phyloP scores from a whole-genome alignment of 352 stramenopile genomes.

The Halophytophthora polymorphica region DNA sequence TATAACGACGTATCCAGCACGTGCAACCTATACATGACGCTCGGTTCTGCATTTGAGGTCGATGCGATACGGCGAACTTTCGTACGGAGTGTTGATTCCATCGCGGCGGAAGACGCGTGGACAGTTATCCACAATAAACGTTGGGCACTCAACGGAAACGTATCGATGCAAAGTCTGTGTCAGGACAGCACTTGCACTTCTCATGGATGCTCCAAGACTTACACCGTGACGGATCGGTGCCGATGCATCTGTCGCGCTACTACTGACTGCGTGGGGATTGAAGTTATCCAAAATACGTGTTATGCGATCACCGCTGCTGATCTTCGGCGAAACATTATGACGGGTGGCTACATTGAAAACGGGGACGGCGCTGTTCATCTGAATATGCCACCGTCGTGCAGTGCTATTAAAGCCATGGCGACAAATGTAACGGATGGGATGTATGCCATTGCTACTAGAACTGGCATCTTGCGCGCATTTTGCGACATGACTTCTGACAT shows the following conservation, averaged over 20 bases:
- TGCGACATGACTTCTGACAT: conserved; percentile 56
- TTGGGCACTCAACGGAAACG: conserved; percentile 31
- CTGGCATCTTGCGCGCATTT: conserved; percentile 36
- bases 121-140: conserved; percentile 31
- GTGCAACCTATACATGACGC: conserved; percentile 48
- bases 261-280: conserved; percentile 39
- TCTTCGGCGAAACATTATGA: conserved; percentile 35
- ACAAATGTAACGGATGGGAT: conserved; percentile 23
- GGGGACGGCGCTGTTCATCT: conserved; percentile 33
- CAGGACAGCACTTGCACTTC: conserved; percentile 22
- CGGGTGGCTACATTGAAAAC: conserved; percentile 22
- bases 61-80: conserved; percentile 25
- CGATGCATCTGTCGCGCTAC: conserved; percentile 37
- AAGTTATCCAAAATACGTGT: conserved; percentile 35
- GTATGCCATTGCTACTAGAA: conserved; percentile 45
- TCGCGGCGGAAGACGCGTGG: conserved; percentile 38
- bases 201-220: conserved; percentile 21
- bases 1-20: conserved; percentile 27
- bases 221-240: conserved; percentile 43
- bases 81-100: conserved; percentile 21
- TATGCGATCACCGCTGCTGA: conserved; percentile 30
- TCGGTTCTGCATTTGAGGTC: conserved; percentile 16
- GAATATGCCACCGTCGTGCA: conserved; percentile 56
- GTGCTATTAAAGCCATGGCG: conserved; percentile 43
- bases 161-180: conserved; percentile 30